These are phyloP conservation scores for Penicillium antarcticum DNA, from an alignment of 495 filamentous ascomycete species.

Conservation along the genomic window DNA sequence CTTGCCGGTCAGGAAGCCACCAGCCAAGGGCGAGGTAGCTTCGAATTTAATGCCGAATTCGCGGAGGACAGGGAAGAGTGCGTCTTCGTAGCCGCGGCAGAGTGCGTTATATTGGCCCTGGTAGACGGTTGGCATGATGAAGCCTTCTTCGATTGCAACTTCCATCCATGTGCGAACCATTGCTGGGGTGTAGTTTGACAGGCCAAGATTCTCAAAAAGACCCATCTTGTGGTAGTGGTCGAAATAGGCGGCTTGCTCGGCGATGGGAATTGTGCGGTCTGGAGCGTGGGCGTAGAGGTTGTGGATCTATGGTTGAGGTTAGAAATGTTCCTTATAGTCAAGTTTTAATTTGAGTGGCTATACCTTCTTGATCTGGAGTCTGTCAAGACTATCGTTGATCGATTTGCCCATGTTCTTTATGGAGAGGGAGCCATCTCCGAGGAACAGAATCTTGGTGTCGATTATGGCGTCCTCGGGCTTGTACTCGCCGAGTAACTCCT, in stretches of 20 bases:
- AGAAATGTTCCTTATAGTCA: not conserved
- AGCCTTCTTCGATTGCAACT: conserved; percentile 1
- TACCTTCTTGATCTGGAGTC: conserved; percentile 8
- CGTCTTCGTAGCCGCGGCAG: conserved; percentile 38
- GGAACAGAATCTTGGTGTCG: conserved; percentile 16
- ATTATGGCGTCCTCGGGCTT: conserved; percentile 5
- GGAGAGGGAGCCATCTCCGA: conserved; percentile 2
- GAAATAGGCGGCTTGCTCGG: conserved; percentile 15
- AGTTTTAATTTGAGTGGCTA: not conserved
- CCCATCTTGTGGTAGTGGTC: conserved; percentile 8
- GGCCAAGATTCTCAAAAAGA: conserved; percentile 5
- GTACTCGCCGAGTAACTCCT: conserved; percentile 5
- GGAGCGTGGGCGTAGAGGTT: conserved; percentile 15
- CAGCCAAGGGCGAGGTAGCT: conserved; percentile 42
- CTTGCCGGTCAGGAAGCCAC: conserved; percentile 48
- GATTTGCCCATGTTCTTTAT: conserved; percentile 10
- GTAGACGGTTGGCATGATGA: conserved; percentile 11
- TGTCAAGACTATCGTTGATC: conserved; percentile 6
- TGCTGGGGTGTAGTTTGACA: conserved; percentile 14
- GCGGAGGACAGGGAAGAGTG: conserved; percentile 50
- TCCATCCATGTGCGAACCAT: conserved; percentile 5
- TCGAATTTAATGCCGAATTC: conserved; percentile 48
- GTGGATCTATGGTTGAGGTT: conserved; percentile 4
- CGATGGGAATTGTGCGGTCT: conserved; percentile 7
- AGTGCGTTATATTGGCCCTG: conserved; percentile 37